These are phyloP conservation scores for Chlorociboria aeruginascens DNA, from an alignment of 495 filamentous ascomycete genomes.

Conservation along the genomic window DNA sequence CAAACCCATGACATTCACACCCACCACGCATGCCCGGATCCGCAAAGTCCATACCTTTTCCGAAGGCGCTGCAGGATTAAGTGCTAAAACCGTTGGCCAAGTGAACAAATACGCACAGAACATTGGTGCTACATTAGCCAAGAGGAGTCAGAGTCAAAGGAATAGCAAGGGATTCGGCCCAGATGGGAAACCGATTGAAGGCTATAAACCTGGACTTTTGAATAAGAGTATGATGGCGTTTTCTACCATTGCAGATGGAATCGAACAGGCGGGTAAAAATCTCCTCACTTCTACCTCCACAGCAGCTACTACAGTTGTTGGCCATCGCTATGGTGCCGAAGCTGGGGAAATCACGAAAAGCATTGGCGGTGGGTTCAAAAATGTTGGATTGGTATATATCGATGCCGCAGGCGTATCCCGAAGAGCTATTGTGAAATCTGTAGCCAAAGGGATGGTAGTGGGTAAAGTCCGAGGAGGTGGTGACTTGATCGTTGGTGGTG, in stretches of 20 bases:
- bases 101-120: slow-evolving; percentile 77
- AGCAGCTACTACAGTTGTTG: slow-evolving; percentile 69
- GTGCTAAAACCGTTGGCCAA: slow-evolving; percentile 75
- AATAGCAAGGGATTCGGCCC: slow-evolving; percentile 42
- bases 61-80: slow-evolving; percentile 60
- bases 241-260: slow-evolving; percentile 85
- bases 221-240: slow-evolving; percentile 97
- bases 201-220: slow-evolving; percentile 78
- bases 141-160: slow-evolving; percentile 34
- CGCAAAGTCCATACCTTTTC: slow-evolving; percentile 78
- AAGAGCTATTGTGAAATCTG: slow-evolving; percentile 76
- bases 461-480: slow-evolving; percentile 74
- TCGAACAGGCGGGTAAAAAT: slow-evolving; percentile 70
- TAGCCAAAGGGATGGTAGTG: slow-evolving; percentile 98
- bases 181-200: slow-evolving; percentile 46
- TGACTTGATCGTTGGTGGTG: slow-evolving; percentile 74
- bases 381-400: slow-evolving; percentile 96
- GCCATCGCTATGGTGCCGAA: slow-evolving; percentile 74
- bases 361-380: slow-evolving; percentile 78
- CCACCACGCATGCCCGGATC: slow-evolving; percentile 71
- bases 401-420: slow-evolving; percentile 87
- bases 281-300: slow-evolving; percentile 59
- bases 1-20: slow-evolving; percentile 79
- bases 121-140: slow-evolving; percentile 60
- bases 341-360: slow-evolving; percentile 61